These are phyloP conservation scores for Corymbia calophylla DNA, from an alignment of 441 rosid genomes.

Conservation along the genomic window DNA sequence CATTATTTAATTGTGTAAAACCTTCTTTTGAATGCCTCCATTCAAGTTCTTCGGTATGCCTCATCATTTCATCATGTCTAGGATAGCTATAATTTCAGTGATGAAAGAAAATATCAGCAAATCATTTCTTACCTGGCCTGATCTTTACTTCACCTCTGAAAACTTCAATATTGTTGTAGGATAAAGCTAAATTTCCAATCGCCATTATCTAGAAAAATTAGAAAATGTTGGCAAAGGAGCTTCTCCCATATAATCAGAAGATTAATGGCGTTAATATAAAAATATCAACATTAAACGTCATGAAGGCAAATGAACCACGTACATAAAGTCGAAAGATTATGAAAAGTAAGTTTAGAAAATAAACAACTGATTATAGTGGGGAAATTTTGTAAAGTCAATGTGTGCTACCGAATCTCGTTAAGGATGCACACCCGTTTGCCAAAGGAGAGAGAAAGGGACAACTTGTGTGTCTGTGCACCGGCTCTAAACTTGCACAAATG, in stretches of 20 bases:
- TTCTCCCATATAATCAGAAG: neutral
- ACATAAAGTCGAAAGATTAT: neutral
- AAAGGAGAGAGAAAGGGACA: neutral
- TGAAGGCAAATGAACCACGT: neutral
- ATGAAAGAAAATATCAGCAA: neutral
- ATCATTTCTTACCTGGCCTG: neutral
- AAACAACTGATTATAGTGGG: neutral
- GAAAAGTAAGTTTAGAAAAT: neutral
- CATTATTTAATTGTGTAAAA: no score
- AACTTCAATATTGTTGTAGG: neutral
- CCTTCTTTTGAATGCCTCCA: rapidly evolving
- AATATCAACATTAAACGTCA: neutral
- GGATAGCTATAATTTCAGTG: neutral
- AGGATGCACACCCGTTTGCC: neutral
- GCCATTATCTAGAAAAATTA: neutral
- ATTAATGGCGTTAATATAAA: neutral
- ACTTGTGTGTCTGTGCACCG: neutral
- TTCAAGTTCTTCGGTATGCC: neutral
- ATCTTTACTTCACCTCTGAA: neutral
- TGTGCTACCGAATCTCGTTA: neutral
- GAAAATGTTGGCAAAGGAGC: neutral
- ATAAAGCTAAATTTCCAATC: neutral
- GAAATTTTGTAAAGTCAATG: neutral
- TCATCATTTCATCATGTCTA: neutral
- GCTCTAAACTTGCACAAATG: neutral